Base-by-base conservation (phyloP, 352 stramenopile genomes). In the Aphanomyces euteiches region DNA sequence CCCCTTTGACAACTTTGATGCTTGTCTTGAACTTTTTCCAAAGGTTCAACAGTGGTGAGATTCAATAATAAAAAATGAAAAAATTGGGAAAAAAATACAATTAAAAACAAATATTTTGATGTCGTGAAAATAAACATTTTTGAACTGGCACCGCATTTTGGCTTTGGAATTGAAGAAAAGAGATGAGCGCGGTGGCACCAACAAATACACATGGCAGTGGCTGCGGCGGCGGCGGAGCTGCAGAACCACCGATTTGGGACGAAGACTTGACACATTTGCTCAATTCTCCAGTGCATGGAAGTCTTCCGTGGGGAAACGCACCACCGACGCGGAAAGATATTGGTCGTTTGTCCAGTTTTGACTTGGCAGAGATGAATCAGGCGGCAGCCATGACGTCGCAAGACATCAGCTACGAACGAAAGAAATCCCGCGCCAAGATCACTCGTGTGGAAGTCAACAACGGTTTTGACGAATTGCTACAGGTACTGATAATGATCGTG, bases 371-470 rank as follows among this genome's bases (percentile, higher is more conserved):
- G 39, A 38, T 67, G 21, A 10, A 53, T 28, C n/a, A 67, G 8
- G 40, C 13, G 37, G 38, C 41, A 4, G 19, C 13, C 7, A 37
- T 48, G 37, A 43, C 59, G 41, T 56, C 19, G 7, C 59, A 67
- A 39, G 59, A 67, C 41, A 56, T 67, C 39, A 67, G 59, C 59
- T 67, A 67, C 59, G 59, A 67, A 28, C 59, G 59, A 4, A 67
- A 67, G n/a, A 67, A 67, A 28, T 67, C 59, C 17, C 59, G 59
- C 21, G 59, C 59, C 7, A 67, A 67, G 19, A 67, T 67, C 8
- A 67, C 59, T 2, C 59, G 59, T 17, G 59, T 67, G 5, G 59
- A 67, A 56, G 59, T 67, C 5, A 67, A 67, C 40, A 48, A 47
- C 37, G 59, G 59, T 7, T 67, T 67, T 54, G 59, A 67, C 59